A percentile compares a stretch with the other conserved stretches of the same genome.
phyloP scores from a whole-genome alignment of 2,329 filamentous ascomycete species.

The Fusarium mexicanum region DNA sequence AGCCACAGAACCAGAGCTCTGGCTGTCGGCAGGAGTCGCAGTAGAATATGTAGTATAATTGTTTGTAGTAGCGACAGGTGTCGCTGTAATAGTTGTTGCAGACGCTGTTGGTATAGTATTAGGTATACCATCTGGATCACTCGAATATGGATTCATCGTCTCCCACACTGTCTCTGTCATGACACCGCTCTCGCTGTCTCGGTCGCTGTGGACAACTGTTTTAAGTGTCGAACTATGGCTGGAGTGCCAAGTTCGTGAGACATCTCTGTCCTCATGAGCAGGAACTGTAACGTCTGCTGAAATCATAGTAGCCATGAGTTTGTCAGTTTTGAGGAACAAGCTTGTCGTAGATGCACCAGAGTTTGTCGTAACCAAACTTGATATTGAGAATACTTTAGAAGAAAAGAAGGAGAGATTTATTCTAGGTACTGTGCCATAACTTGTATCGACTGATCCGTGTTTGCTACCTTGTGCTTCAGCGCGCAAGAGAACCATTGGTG shows the following conservation, averaged over 20 bases:
- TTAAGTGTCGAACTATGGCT: constrained; percentile 11
- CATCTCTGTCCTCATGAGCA: constrained; percentile 1
- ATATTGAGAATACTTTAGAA: background rate
- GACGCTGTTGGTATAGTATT: background rate
- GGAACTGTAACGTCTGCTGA: constrained; percentile 3
- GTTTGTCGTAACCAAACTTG: constrained; percentile 17
- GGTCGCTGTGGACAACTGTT: constrained; percentile 2
- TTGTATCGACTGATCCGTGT: constrained; percentile 22
- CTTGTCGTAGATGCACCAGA: background rate
- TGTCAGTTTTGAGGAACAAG: constrained; percentile 13
- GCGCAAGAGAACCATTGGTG: constrained; percentile 27
- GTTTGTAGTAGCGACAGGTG: background rate
- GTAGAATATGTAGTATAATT: background rate
- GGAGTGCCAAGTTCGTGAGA: constrained; percentile 15
- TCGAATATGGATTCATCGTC: constrained; percentile 24
- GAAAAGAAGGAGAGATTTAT: constrained; percentile 7
- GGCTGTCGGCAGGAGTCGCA: background rate
- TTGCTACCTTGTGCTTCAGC: constrained; percentile 35
- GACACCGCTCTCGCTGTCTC: background rate
- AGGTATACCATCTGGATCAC: background rate
- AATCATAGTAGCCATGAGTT: constrained; percentile 26
- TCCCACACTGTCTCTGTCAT: constrained; percentile 21
- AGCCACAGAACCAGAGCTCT: background rate
- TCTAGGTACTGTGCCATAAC: constrained; percentile 8
- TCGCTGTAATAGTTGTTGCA: background rate